Evolutionary conservation across 164 flowering plant species (phyloP), one percentile per base, ranked within the genome.

Genomic region (Brasenia schreberi): DNA sequence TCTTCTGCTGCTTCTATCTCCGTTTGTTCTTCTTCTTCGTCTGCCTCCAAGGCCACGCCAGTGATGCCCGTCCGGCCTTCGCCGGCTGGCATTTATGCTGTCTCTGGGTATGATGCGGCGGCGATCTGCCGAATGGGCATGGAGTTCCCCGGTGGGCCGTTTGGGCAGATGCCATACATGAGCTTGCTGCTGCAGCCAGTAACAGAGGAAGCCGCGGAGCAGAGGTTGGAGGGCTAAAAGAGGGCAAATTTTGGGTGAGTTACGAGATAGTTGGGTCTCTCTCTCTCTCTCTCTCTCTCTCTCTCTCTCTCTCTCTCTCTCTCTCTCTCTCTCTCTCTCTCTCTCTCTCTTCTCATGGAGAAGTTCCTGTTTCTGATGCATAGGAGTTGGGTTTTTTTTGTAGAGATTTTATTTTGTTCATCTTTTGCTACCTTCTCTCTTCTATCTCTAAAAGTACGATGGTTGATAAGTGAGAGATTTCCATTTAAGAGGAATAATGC

Each of bases 91-190:
- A 9, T 49, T 49, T 49, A 9, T 14, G 56, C 56, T 3, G 56
- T 49, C 56, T 49, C 56, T 14, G 56, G 56, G 12, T 49, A 49
- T 49, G 56, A 49, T 14, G 56, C 56, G 12, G 56, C 56, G 4
- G 16, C 56, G 16, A 49, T 49, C 9, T 49, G 56, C 56, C 56
- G 56, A 14, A 49, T 49, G 56, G 56, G 56, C 56, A 49, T 69
- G 61, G 78, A 71, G 14, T 75, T 64, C 43, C 16, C 78, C 2
- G 65, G 61, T 3, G 68, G 69, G 62, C 82, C 68, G 62, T 80
- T 70, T 64, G 74, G 78, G 60, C 78, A 82, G 73, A 86, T 86
- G 86, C 85, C 90, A 16, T 86, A 82, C 72, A 86, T 87, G 58
- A 75, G 86, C 19, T 56, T 86, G 78, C 61, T 86, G 72, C 63